Evolutionary conservation across 177 flowering plant species (phyloP).

Genomic region (Vitis hybrid): DNA sequence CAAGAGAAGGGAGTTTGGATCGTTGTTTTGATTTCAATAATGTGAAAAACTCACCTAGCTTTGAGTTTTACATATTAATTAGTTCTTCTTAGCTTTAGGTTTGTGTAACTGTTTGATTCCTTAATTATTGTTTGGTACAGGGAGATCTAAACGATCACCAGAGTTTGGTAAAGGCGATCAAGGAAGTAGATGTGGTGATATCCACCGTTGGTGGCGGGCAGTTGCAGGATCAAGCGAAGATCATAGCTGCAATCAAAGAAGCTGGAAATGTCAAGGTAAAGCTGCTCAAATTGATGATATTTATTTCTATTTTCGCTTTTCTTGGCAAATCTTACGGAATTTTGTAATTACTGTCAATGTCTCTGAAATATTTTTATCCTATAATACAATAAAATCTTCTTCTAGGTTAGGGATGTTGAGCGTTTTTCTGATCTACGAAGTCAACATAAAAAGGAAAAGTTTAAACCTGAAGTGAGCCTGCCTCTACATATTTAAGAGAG

Average conservation of each 20-base stretch:
- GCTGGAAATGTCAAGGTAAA: slow-evolving; percentile 57
- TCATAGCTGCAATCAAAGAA: slow-evolving; percentile 53
- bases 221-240: slow-evolving; percentile 33
- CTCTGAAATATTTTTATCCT: background rate
- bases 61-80: background rate
- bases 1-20: too few species aligned
- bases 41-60: background rate
- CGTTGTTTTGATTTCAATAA: too few species aligned
- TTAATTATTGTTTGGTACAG: slow-evolving; percentile 13
- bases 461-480: too few species aligned
- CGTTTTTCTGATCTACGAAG: too few species aligned
- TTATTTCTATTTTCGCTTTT: background rate
- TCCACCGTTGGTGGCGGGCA: slow-evolving; percentile 24
- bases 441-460: too few species aligned
- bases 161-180: slow-evolving; percentile 44
- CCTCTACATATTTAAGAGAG: too few species aligned
- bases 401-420: too few species aligned
- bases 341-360: background rate
- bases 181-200: slow-evolving; percentile 51
- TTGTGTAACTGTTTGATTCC: background rate
- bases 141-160: slow-evolving; percentile 40
- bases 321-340: background rate
- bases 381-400: too few species aligned
- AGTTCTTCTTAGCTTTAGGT: background rate
- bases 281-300: background rate